Conservation (phyloP, 2,329 filamentous ascomycete genomes). For the Venturia carpophila region DNA sequence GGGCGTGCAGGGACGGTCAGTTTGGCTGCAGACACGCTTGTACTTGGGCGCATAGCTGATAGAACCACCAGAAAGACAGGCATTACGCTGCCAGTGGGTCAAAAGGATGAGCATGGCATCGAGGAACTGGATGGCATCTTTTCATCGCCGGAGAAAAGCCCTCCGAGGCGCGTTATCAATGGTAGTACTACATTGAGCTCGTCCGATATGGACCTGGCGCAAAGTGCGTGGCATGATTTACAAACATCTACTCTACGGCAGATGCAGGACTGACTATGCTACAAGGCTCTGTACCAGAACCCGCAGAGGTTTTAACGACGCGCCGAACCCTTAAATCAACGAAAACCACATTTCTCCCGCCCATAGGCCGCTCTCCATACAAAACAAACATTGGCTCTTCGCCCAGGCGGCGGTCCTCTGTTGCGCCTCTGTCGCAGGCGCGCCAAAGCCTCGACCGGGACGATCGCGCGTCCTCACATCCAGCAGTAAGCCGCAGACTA, state of each 20-base stretch:
- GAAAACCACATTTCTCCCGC: conserved; percentile 40
- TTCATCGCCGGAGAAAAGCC: conserved; percentile 68
- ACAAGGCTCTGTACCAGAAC: conserved; percentile 44
- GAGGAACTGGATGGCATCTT: conserved; percentile 82
- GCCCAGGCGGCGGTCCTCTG: conserved; percentile 52
- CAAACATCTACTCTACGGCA: background rate
- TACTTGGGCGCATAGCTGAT: background rate
- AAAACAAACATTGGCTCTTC: conserved; percentile 54
- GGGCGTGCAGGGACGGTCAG: conserved; percentile 15
- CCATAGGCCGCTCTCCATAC: conserved; percentile 51
- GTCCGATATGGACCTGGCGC: conserved; percentile 55
- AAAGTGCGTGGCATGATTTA: conserved; percentile 43
- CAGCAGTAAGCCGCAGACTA: conserved; percentile 46
- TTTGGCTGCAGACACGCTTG: background rate
- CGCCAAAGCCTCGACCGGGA: conserved; percentile 21
- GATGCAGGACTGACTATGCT: conserved; percentile 15
- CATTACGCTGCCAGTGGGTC: conserved; percentile 68
- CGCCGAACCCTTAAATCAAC: conserved; percentile 40
- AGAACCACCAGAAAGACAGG: conserved; percentile 68
- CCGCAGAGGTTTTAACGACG: conserved; percentile 37
- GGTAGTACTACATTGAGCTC: conserved; percentile 43
- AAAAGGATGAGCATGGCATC: conserved; percentile 86
- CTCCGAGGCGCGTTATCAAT: conserved; percentile 29
- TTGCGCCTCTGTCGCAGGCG: conserved; percentile 29
- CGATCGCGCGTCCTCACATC: conserved; percentile 27